Percentiles rank a stretch among this genome's conserved stretches.
phyloP scores from a whole-genome alignment of 2,329 filamentous ascomycete species.

The Cryphonectria japonica region DNA sequence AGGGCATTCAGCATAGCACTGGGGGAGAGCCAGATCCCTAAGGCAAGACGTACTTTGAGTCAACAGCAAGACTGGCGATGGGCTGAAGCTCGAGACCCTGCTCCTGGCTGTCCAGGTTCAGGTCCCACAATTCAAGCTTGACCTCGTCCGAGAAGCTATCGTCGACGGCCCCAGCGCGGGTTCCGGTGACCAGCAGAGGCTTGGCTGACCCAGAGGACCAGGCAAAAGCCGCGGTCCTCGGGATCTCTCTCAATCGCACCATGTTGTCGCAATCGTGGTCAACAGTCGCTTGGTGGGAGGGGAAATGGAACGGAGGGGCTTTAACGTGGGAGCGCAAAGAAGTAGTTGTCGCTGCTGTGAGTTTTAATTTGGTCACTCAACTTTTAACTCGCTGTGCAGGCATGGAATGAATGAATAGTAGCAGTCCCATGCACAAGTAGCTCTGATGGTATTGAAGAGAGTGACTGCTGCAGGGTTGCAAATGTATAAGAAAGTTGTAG shows the following conservation, averaged over 20 bases:
- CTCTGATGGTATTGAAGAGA: not conserved
- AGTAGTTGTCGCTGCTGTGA: conserved; percentile 6
- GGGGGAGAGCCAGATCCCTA: not conserved
- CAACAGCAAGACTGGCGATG: conserved; percentile 79
- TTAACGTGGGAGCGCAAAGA: conserved; percentile 22
- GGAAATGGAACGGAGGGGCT: conserved; percentile 16
- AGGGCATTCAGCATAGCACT: conserved; percentile 19
- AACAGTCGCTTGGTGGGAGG: conserved; percentile 10
- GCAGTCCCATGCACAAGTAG: conserved; percentile 9
- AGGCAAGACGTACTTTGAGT: conserved; percentile 74
- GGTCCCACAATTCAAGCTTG: conserved; percentile 94
- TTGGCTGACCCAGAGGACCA: conserved; percentile 84
- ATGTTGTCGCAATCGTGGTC: conserved; percentile 54
- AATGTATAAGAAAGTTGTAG: conserved; percentile 6
- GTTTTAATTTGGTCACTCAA: conserved; percentile 12
- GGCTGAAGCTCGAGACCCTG: conserved; percentile 85
- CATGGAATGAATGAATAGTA: conserved; percentile 19
- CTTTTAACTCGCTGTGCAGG: conserved; percentile 9
- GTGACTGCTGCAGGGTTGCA: conserved; percentile 11
- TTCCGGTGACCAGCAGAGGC: conserved; percentile 89
- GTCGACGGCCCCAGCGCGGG: conserved; percentile 91
- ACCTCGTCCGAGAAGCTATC: conserved; percentile 98
- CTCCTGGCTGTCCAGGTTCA: conserved; percentile 76
- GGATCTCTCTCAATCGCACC: conserved; percentile 96
- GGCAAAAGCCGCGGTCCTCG: conserved; percentile 93